Percentiles rank a stretch among this genome's conserved stretches.
Conservation (phyloP, 2,329 filamentous ascomycete genomes). For the Arthrobotrys entomopaga region DNA sequence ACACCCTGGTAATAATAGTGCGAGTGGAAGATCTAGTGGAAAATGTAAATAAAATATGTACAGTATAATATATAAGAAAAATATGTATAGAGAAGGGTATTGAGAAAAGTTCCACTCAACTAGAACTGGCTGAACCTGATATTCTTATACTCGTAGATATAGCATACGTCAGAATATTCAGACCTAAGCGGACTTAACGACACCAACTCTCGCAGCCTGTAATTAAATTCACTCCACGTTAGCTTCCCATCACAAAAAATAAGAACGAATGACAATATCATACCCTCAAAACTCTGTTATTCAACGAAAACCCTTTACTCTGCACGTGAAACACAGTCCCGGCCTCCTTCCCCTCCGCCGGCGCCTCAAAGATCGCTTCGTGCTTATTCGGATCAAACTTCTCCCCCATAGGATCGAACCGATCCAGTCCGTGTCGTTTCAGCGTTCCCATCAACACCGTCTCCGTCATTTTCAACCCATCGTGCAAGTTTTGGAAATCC, state of each 20-base stretch:
- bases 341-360: constrained; percentile 86
- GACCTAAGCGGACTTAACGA: constrained; percentile 32
- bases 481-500: constrained; percentile 79
- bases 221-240: neutral
- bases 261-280: constrained; percentile 22
- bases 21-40: constrained; percentile 2
- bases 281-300: constrained; percentile 83
- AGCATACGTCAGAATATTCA: neutral
- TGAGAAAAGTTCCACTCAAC: neutral
- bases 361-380: constrained; percentile 94
- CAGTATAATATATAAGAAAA: constrained; percentile 42
- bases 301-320: constrained; percentile 94
- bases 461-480: constrained; percentile 96
- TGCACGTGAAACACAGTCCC: constrained; percentile 91
- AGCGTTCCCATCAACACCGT: constrained; percentile 85
- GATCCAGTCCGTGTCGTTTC: constrained; percentile 91
- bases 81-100: constrained; percentile 32
- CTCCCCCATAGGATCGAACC: constrained; percentile 82
- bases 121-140: neutral
- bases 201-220: constrained; percentile 46
- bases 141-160: neutral
- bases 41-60: constrained; percentile 54
- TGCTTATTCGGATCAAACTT: constrained; percentile 97
- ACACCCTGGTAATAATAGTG: constrained; percentile 10
- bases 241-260: neutral